phyloP scores from a whole-genome alignment of 495 filamentous ascomycete genomes.

The Penicillium waksmanii region DNA sequence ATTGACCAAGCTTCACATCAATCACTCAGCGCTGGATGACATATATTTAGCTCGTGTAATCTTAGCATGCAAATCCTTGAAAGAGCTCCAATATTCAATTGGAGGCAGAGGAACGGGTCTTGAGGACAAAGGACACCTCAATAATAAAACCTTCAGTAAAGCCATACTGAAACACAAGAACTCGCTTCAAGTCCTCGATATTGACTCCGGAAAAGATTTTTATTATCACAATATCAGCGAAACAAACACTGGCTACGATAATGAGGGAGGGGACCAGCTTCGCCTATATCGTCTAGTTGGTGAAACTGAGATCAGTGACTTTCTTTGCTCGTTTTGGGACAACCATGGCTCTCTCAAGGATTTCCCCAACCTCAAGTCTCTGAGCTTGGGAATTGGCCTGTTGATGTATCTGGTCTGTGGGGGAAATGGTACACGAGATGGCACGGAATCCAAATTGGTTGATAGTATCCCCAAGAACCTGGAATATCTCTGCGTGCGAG shows the following conservation, averaged over 20 bases:
- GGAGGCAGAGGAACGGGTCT: not conserved
- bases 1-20: not conserved
- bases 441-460: not conserved
- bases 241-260: not conserved
- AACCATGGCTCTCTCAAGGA: not conserved
- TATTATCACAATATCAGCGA: not conserved
- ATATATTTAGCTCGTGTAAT: not conserved
- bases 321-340: not conserved
- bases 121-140: not conserved
- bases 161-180: not conserved
- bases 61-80: not conserved
- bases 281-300: not conserved
- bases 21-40: not conserved
- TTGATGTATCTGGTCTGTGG: not conserved
- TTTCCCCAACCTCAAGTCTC: not conserved
- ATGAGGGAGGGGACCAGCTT: not conserved
- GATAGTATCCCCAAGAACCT: not conserved
- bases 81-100: not conserved
- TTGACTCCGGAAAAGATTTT: not conserved
- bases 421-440: not conserved
- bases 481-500: not conserved
- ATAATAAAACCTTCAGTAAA: not conserved
- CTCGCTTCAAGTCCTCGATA: not conserved
- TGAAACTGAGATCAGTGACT: not conserved
- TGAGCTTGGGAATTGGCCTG: not conserved